Conservation (phyloP, 2,329 filamentous ascomycete species). For the Fusarium coffeatum region DNA sequence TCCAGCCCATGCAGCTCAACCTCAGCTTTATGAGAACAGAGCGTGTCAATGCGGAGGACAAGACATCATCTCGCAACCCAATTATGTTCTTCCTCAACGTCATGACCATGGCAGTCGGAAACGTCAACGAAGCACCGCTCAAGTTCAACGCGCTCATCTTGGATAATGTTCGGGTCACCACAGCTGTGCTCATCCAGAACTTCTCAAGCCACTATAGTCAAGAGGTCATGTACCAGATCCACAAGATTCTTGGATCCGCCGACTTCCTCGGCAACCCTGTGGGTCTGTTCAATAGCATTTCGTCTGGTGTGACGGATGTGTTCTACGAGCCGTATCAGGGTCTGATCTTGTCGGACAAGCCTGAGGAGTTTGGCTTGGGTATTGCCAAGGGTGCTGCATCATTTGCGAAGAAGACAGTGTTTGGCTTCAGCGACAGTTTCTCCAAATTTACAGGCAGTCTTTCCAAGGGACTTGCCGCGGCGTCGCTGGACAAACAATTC, state of each 20-base stretch:
- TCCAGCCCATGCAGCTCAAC: conserved; percentile 98
- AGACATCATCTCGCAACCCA: conserved; percentile 88
- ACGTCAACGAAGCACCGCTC: conserved; percentile 97
- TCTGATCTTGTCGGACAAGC: conserved; percentile 93
- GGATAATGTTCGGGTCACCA: conserved; percentile 93
- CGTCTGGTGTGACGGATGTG: conserved; percentile 95
- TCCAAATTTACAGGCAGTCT: conserved; percentile 98
- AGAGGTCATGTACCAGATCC: conserved; percentile 93
- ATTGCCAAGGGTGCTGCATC: conserved; percentile 97
- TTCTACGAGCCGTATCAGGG: conserved; percentile 99
- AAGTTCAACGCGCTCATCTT: conserved; percentile 93
- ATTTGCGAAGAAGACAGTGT: conserved; percentile 98
- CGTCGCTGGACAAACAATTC: conserved; percentile 98
- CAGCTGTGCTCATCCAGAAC: conserved; percentile 84
- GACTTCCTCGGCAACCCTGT: conserved; percentile 98
- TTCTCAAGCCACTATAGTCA: conserved; percentile 96
- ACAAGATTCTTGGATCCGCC: conserved; percentile 95
- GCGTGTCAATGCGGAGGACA: conserved; percentile 94
- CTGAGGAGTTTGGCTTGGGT: conserved; percentile 92
- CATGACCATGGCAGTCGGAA: conserved; percentile 98
- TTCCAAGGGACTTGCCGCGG: conserved; percentile 94
- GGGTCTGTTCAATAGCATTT: conserved; percentile 97
- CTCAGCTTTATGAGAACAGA: conserved; percentile 97
- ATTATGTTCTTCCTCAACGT: conserved; percentile 99
- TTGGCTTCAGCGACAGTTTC: conserved; percentile 96